These are phyloP conservation scores for Pachysolen tannophilus DNA, from an alignment of 805 yeast species.

Conservation along the genomic window DNA sequence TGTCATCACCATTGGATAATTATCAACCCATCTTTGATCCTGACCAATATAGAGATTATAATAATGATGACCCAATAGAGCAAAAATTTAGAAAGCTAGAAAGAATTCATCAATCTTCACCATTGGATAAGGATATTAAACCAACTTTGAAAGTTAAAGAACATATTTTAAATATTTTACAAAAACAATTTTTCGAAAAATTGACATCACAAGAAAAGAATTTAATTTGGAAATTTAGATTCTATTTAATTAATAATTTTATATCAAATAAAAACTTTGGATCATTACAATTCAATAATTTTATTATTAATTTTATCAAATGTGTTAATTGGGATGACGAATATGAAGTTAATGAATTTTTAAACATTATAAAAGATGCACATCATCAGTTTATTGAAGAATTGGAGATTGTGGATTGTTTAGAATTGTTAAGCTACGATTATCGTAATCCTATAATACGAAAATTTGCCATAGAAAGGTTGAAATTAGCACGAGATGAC, in stretches of 20 bases:
- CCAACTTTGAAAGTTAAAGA: slow-evolving; percentile 82
- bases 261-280: slow-evolving; percentile 20
- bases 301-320: slow-evolving; percentile 60
- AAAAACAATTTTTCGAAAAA: slow-evolving; percentile 77
- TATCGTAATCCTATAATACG: slow-evolving; percentile 70
- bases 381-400: slow-evolving; percentile 20
- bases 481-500: slow-evolving; percentile 68
- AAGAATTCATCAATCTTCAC: slow-evolving; percentile 70
- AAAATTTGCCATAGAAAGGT: slow-evolving; percentile 80
- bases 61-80: slow-evolving; percentile 73
- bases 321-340: slow-evolving; percentile 86
- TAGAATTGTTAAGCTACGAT: slow-evolving; percentile 76
- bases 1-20: slow-evolving; percentile 12
- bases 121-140: slow-evolving; percentile 75
- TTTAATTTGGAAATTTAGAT: slow-evolving; percentile 84
- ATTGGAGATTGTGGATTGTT: slow-evolving; percentile 28
- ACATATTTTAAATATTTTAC: slow-evolving; percentile 58
- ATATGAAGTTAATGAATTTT: slow-evolving; percentile 69
- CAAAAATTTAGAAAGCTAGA: slow-evolving; percentile 78
- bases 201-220: slow-evolving; percentile 79
- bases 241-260: slow-evolving; percentile 57
- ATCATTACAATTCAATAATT: slow-evolving; percentile 25
- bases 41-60: slow-evolving; percentile 36
- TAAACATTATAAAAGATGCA: slow-evolving; percentile 28
- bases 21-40: slow-evolving; percentile 53